Percentiles rank a stretch among this genome's conserved stretches.
Conservation (phyloP, 2,329 filamentous ascomycete genomes). For the Colletotrichum tanaceti region DNA sequence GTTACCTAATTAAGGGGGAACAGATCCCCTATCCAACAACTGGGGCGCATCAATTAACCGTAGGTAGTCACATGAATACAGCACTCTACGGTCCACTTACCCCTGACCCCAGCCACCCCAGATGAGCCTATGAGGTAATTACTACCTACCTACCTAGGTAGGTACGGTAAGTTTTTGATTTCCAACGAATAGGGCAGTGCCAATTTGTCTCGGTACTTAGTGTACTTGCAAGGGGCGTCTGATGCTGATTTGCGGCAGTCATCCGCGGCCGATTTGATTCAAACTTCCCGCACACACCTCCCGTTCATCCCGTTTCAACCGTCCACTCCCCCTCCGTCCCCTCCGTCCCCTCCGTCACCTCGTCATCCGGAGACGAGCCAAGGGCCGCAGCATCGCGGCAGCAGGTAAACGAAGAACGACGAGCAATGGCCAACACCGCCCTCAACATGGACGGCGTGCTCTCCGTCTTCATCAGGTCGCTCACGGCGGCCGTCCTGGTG, state of each 20-base stretch:
- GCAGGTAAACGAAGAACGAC: not conserved
- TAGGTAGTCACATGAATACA: too few relatives aligned
- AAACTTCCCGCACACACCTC: not conserved
- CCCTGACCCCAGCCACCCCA: not conserved
- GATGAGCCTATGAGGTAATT: not conserved
- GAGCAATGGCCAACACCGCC: not conserved
- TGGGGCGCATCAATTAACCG: not conserved
- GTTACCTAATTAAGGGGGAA: not conserved
- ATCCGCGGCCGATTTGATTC: not conserved
- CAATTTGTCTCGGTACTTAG: not conserved
- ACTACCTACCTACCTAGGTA: too few relatives aligned
- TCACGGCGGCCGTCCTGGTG: constrained; percentile 12
- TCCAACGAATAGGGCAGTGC: not conserved
- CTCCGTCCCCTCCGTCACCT: not conserved
- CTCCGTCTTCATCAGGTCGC: not conserved
- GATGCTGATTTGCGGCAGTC: not conserved
- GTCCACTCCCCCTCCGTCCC: not conserved
- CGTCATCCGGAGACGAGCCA: not conserved
- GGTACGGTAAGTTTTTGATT: too few relatives aligned
- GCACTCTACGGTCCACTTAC: not conserved
- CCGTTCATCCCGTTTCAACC: not conserved
- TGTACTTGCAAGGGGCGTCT: not conserved
- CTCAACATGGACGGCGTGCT: constrained; percentile 21
- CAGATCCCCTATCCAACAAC: not conserved
- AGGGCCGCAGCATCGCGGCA: not conserved